A percentile compares a stretch with the other conserved stretches of the same genome.
These are phyloP conservation scores for Emmonsia crescens DNA, from an alignment of 2,329 filamentous ascomycete species.

Conservation along the genomic window DNA sequence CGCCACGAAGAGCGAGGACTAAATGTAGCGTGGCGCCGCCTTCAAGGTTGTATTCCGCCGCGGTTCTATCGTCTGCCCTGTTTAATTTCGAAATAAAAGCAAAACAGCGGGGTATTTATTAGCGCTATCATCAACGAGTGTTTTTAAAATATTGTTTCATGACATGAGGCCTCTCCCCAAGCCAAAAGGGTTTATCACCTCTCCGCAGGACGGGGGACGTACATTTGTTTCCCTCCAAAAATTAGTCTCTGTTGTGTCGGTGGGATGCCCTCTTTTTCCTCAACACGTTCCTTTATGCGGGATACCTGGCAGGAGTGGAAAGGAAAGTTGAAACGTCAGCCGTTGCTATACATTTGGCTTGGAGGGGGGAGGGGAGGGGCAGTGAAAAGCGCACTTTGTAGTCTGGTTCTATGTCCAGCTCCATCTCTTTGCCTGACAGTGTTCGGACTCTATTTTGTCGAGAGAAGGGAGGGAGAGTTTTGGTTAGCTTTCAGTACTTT, in stretches of 20 bases:
- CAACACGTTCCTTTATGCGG: constrained; percentile 96
- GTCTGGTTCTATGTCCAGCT: constrained; percentile 88
- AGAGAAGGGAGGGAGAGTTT: constrained; percentile 4
- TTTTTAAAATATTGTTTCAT: too few species aligned
- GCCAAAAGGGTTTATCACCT: too few species aligned
- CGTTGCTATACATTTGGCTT: background rate
- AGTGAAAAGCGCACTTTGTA: constrained; percentile 80
- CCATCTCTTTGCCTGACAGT: constrained; percentile 96
- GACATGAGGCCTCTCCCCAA: too few species aligned
- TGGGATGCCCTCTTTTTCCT: constrained; percentile 97
- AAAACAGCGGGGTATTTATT: background rate
- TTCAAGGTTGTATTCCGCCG: constrained; percentile 78
- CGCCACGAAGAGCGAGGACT: constrained; percentile 85
- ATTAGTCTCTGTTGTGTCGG: constrained; percentile 94
- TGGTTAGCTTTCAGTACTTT: constrained; percentile 3
- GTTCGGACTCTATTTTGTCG: constrained; percentile 66
- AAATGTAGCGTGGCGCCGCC: constrained; percentile 90
- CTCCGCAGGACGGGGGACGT: constrained; percentile 19
- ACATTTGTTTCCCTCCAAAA: constrained; percentile 98
- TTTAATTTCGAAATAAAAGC: background rate
- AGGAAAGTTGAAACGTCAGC: background rate
- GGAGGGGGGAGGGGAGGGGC: background rate
- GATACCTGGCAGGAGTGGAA: constrained; percentile 54
- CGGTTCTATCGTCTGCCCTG: constrained; percentile 92
- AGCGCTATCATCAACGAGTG: too few species aligned